phyloP scores from a whole-genome alignment of 352 stramenopile genomes.

The Phytophthora boehmeriae region DNA sequence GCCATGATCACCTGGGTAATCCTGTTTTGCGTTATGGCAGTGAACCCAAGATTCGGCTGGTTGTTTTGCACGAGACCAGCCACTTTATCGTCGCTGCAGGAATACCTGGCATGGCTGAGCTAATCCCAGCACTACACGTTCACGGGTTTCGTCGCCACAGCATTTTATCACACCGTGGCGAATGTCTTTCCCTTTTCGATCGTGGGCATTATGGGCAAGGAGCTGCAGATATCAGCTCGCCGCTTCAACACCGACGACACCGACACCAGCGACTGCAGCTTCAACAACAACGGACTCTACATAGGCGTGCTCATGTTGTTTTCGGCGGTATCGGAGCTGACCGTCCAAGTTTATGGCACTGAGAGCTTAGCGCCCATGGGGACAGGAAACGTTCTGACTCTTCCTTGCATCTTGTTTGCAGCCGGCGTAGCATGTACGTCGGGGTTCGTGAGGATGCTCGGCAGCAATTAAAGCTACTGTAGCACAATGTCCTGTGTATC shows the following conservation, averaged over 20 bases:
- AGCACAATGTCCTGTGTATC: too few relatives aligned
- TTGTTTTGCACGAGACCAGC: too few relatives aligned
- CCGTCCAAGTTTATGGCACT: constrained; percentile 76
- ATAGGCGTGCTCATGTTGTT: constrained; percentile 78
- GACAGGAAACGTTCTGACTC: constrained; percentile 62
- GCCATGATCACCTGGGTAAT: too few relatives aligned
- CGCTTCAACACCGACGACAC: constrained; percentile 86
- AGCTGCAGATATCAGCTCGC: constrained; percentile 66
- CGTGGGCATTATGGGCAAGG: constrained; percentile 81
- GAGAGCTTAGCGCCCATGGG: constrained; percentile 63
- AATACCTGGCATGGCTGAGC: too few relatives aligned
- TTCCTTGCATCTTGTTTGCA: constrained; percentile 67
- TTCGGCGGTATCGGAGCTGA: constrained; percentile 62
- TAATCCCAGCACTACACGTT: too few relatives aligned
- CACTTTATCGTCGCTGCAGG: too few relatives aligned
- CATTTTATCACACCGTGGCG: constrained; percentile 64
- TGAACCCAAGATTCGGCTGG: too few relatives aligned
- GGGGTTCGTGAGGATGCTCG: constrained; percentile 33
- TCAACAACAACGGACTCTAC: constrained; percentile 87
- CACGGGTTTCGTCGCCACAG: constrained; percentile 55
- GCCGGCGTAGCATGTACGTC: constrained; percentile 52
- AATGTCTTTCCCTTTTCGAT: constrained; percentile 79
- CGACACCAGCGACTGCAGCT: constrained; percentile 70
- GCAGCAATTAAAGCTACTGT: constrained; percentile 12
- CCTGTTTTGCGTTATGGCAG: too few relatives aligned